A percentile compares a stretch with the other conserved stretches of the same genome.
These are phyloP conservation scores for Fusarium succisae DNA, from an alignment of 2,329 filamentous ascomycete species.

Conservation along the genomic window DNA sequence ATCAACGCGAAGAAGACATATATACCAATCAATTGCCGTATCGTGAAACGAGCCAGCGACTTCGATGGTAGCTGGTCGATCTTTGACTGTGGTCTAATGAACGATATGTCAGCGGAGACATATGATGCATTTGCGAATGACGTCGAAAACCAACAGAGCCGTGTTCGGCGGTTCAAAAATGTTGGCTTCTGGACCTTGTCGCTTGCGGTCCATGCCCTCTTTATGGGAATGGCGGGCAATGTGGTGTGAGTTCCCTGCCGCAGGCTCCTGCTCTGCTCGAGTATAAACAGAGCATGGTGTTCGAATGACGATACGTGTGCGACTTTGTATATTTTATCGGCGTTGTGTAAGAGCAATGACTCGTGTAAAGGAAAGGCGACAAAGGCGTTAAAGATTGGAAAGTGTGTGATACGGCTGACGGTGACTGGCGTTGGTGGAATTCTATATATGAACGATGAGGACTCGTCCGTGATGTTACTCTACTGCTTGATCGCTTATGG, in stretches of 20 bases:
- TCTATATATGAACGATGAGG: conserved; percentile 10
- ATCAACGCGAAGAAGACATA: conserved; percentile 96
- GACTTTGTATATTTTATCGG: conserved; percentile 24
- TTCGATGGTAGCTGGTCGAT: conserved; percentile 97
- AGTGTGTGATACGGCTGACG: neutral
- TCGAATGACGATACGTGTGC: conserved; percentile 14
- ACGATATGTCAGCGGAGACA: conserved; percentile 90
- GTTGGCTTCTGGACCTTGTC: conserved; percentile 97
- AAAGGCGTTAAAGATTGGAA: conserved; percentile 32
- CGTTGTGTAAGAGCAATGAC: conserved; percentile 2
- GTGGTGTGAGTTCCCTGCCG: conserved; percentile 55
- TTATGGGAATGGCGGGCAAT: conserved; percentile 93
- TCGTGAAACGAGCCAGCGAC: conserved; percentile 87
- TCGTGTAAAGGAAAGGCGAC: conserved; percentile 25
- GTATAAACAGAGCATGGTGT: neutral
- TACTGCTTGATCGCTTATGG: conserved; percentile 14
- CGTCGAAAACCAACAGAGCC: conserved; percentile 87
- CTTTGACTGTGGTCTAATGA: conserved; percentile 92
- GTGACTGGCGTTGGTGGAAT: conserved; percentile 18
- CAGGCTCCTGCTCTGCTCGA: conserved; percentile 10
- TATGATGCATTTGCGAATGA: conserved; percentile 94
- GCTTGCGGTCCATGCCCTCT: conserved; percentile 89
- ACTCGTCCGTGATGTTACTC: conserved; percentile 6
- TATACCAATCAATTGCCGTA: conserved; percentile 92
- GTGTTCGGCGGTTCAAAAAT: conserved; percentile 89